Evolutionary conservation across 192 early-diverging fungal species (phyloP).

Genomic region (Podila minutissima): DNA sequence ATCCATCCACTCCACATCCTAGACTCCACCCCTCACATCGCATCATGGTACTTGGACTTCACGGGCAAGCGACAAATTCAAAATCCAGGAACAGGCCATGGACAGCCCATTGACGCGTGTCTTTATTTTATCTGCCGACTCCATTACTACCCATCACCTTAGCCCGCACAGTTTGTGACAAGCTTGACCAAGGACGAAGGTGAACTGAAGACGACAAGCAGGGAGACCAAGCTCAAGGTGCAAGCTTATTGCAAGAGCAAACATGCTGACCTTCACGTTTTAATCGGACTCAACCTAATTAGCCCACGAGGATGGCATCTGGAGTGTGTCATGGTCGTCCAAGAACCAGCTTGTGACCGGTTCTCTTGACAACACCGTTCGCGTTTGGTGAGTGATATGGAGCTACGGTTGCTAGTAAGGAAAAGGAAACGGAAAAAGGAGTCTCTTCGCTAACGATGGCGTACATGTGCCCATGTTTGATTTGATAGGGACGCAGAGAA

Average conservation of each 20-base stretch:
- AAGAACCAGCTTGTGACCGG: constrained; percentile 74
- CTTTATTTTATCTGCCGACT: neutral
- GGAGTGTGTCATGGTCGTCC: constrained; percentile 82
- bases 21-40: too few species aligned
- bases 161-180: constrained; percentile 65
- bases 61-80: too few species aligned
- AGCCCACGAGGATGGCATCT: constrained; percentile 89
- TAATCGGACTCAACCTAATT: neutral
- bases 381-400: constrained; percentile 71
- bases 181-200: constrained; percentile 57
- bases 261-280: too few species aligned
- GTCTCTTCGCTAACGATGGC: neutral
- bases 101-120: too few species aligned
- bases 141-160: constrained; percentile 5
- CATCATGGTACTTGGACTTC: too few species aligned
- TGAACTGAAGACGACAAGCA: constrained; percentile 4
- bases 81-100: too few species aligned
- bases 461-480: neutral
- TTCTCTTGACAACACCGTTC: constrained; percentile 81
- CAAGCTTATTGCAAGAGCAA: too few species aligned
- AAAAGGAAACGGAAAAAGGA: neutral
- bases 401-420: too few species aligned
- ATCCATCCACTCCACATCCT: too few species aligned
- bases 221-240: neutral
- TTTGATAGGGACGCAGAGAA: constrained; percentile 68